Base-by-base conservation (phyloP, 306 rosid genomes). In the Citrullus mucosospermus region DNA sequence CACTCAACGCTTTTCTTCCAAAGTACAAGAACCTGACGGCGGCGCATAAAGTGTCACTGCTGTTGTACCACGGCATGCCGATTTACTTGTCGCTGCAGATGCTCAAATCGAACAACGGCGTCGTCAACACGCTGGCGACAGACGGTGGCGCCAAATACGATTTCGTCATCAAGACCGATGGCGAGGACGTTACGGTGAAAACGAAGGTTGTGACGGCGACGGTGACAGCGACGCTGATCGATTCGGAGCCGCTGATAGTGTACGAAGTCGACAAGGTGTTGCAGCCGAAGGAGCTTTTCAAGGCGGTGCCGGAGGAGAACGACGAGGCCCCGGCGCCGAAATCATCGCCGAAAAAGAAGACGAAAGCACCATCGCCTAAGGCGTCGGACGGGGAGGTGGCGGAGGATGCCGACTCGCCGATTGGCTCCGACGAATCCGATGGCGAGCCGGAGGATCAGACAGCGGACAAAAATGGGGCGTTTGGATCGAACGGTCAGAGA, bases 61-160 rank as follows among this genome's bases (percentile, higher is more conserved):
- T 95, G 41, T 73, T 90, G 16, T 95, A 85, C 46, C 99, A 95
- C 69, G 99, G 90, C 0, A 72, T 90, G 60, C 97, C 99, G 0
- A 92, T 90, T 6, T 95, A 95, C 79, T 84, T 91, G 38, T 91
- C 97, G 0, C 1, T 91, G 9, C 97, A 95, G 43, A 89, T 80
- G 96, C 76, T 95, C n/a, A 92, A 92, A 44, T 82, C 92, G 14
- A 91, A 65, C 50, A 95, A 91, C 80, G 99, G 99, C 0, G 56
- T 87, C n/a, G 39, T 91, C 67, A 95, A 90, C 91, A 95, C 99
- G 8, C 54, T 95, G 54, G 99, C 99, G 1, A 91, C 99, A 0
- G 96, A 90, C 76, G 90, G 89, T 60, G 86, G 88, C 5, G 87
- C 85, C 81, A 95, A 91, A 83, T 95, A 86, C 82, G 99, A 95